Base-by-base conservation (phyloP, 495 filamentous ascomycete species). In the Aspergillus nanangensis region DNA sequence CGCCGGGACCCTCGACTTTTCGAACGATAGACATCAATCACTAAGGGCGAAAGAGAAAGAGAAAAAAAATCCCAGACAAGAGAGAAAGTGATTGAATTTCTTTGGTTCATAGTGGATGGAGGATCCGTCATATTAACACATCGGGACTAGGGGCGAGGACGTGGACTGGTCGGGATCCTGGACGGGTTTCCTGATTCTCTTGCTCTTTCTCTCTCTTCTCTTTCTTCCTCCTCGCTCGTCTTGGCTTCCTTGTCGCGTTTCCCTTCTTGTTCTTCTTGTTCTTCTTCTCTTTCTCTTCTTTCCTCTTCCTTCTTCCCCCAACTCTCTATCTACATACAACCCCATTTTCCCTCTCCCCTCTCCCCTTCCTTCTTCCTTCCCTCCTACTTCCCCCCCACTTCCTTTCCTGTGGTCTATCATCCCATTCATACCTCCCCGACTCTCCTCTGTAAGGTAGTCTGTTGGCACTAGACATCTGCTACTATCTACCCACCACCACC, bases 51-150 rank as follows among this genome's bases (percentile, higher is more conserved):
- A 17, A 14, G 14, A 31, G 22, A 29, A 23, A 32, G 11, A 23
- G 38, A 42, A 41, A 21, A 23, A 20, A 24, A 27, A 19, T 19
- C 19, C 20, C 40, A 47, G 35, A 29, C 17, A 38, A 19, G 17
- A 24, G 17, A 41, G 36, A 27, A 51, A 11, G 35, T 45, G 23
- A 31, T 24, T 38, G 34, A 27, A 50, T 56, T 51, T 58, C 56
- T 57, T 47, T 61, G 60, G 56, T 61, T 62, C 57, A 47, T 59
- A 48, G 52, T 55, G 52, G 48, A 52, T 51, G 58, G 57, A 62
- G 64, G 65, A 71, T 69, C 67, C 68, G 68, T 71, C 68, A 71
- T 71, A 71, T 70, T 67, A 66, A 70, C 68, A 56, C 58, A 69
- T 71, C 56, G 66, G 68, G 68, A 70, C 65, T 71, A 71, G 68